Evolutionary conservation across 148 eudicot genomes (phyloP), one percentile per base, ranked within the genome.

Genomic region (Bassia scoparia): DNA sequence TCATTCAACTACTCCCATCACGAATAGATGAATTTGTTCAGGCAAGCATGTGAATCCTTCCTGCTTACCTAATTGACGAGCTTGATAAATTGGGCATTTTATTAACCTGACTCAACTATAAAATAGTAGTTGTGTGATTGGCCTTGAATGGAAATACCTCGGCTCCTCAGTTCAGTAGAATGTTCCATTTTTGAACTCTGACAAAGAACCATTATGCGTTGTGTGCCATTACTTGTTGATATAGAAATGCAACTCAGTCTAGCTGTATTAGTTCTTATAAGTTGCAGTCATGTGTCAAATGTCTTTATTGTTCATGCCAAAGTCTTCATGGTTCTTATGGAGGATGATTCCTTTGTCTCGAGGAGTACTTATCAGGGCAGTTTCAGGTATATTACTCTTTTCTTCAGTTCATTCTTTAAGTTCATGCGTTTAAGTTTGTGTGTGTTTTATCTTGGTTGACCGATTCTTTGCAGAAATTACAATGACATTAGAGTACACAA

Each of bases 241-340:
- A 27, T 50, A 16, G 60, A 78, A 59, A 74, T 81, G 84, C 76
- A 34, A 66, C 74, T 76, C 33, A 33, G 38, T 50, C 30, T 64
- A 29, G 34, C 60, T 37, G 20, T 55, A 34, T 76, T 82, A 29
- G 20, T 81, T 56, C 63, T 84, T 9, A 34, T 80, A 33, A 75
- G 71, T 71, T 74, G 73, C 65, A 72, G 78, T 74, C 61, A 41
- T 53, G n/a, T 72, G 41, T 84, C 64, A 73, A 60, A 48, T 69
- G 54, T 49, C 34, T 68, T 68, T 56, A 49, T 64, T 34, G 80
- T 84, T 48, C 74, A 81, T 69, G 86, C 85, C 54, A 84, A 86
- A 68, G 87, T 89, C 55, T 84, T 79, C 81, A 72, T 86, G 78
- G 93, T 89, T 76, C 76, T 86, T 70, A 81, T 86, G 93, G 90